phyloP scores from a whole-genome alignment of 1,139 yeast genomes.

The Geotrichum klebahnii region DNA sequence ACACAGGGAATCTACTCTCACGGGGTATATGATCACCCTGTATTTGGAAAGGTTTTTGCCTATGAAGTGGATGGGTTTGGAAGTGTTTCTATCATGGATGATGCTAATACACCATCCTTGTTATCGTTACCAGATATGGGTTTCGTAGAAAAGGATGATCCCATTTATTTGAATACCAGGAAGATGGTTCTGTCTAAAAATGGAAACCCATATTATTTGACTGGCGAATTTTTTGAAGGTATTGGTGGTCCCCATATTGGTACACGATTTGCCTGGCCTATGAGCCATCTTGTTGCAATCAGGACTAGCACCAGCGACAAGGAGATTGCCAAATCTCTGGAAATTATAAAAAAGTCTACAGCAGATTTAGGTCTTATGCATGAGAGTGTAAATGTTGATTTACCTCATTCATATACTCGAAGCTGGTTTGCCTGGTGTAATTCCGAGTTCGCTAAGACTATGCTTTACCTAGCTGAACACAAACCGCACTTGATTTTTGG shows the following conservation, averaged over 20 bases:
- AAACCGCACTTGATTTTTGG: constrained; percentile 72
- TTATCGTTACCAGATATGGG: constrained; percentile 81
- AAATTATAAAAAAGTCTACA: constrained; percentile 56
- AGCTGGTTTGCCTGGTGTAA: constrained; percentile 96
- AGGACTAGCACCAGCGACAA: constrained; percentile 69
- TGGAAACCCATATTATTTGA: constrained; percentile 75
- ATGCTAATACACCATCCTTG: constrained; percentile 83
- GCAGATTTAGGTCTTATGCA: constrained; percentile 79
- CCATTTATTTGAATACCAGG: constrained; percentile 71
- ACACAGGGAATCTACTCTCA: constrained; percentile 55
- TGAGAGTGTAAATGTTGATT: constrained; percentile 70
- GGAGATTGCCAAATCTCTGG: constrained; percentile 55
- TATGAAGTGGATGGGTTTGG: constrained; percentile 90
- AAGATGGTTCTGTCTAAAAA: constrained; percentile 62
- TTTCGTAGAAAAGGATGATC: constrained; percentile 50
- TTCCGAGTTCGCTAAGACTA: constrained; percentile 83
- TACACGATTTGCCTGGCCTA: constrained; percentile 80
- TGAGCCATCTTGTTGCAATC: constrained; percentile 70
- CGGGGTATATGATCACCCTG: constrained; percentile 65
- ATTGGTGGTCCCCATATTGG: constrained; percentile 93
- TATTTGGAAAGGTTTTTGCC: constrained; percentile 73
- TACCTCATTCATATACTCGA: constrained; percentile 49
- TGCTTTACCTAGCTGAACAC: constrained; percentile 64
- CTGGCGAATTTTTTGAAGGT: constrained; percentile 63
- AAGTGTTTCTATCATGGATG: constrained; percentile 72